Percentiles rank a stretch among this genome's conserved stretches.
phyloP scores from a whole-genome alignment of 306 rosid species.

The Rubus idaeus region DNA sequence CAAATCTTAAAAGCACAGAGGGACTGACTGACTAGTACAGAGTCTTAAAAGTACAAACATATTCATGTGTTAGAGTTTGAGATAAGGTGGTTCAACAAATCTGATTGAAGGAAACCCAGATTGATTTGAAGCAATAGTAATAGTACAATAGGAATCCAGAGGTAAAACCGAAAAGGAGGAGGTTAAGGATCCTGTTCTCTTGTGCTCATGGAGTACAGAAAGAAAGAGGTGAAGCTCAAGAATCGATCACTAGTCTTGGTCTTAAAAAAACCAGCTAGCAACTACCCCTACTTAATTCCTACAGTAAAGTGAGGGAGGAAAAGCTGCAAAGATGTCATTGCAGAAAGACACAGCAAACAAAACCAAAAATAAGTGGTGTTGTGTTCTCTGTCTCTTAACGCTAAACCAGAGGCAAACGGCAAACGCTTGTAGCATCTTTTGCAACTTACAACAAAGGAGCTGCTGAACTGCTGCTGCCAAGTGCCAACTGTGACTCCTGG shows the following conservation, averaged over 20 bases:
- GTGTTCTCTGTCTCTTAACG: neutral
- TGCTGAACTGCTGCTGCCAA: too few relatives aligned
- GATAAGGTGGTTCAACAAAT: too few relatives aligned
- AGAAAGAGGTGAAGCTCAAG: neutral
- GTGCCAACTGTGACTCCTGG: neutral
- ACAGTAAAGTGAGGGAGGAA: neutral
- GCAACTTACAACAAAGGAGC: neutral
- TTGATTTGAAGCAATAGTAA: neutral
- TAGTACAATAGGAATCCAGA: neutral
- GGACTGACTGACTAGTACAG: neutral
- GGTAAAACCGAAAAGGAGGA: neutral
- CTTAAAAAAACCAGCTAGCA: neutral
- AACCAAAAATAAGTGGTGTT: neutral
- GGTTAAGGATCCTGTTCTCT: neutral
- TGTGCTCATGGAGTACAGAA: neutral
- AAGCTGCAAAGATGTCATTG: constrained; percentile 5
- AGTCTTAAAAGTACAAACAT: neutral
- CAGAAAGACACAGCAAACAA: neutral
- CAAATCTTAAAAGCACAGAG: neutral
- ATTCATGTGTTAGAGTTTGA: neutral
- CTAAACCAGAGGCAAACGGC: neutral
- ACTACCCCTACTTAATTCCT: neutral
- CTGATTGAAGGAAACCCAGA: constrained; percentile 5
- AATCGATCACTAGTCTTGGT: neutral
- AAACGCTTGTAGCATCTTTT: neutral